phyloP scores from a whole-genome alignment of 2,329 filamentous ascomycete species.

The Colletotrichum viniferum region DNA sequence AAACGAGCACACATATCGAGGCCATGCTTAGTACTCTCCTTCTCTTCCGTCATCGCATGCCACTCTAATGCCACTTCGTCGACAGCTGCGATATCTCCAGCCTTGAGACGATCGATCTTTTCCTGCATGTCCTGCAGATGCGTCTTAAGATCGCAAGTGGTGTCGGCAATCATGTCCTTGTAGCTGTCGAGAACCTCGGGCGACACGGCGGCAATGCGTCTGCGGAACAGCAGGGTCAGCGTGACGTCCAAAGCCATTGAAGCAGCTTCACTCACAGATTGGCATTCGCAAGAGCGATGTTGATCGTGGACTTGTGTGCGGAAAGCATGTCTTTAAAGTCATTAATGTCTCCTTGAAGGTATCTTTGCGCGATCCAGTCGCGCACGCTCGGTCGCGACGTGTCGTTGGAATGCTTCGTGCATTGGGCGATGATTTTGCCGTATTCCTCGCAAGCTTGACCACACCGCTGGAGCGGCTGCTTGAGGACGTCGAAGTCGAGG shows the following conservation, averaged over 20 bases:
- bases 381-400: background rate
- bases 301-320: slow-evolving; percentile 30
- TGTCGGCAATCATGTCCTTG: slow-evolving; percentile 22
- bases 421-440: slow-evolving; percentile 3
- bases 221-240: background rate
- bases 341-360: slow-evolving; percentile 20
- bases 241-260: background rate
- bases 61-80: slow-evolving; percentile 5
- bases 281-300: slow-evolving; percentile 28
- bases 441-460: slow-evolving; percentile 17
- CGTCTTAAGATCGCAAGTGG: slow-evolving; percentile 6
- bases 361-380: background rate
- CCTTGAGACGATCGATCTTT: background rate
- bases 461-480: background rate
- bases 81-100: background rate
- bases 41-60: slow-evolving; percentile 16
- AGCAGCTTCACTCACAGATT: slow-evolving; percentile 23
- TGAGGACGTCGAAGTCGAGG: background rate
- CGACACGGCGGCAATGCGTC: slow-evolving; percentile 4
- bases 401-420: background rate
- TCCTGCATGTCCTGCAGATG: slow-evolving; percentile 7
- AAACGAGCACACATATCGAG: slow-evolving; percentile 26
- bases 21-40: slow-evolving; percentile 26
- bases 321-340: slow-evolving; percentile 25
- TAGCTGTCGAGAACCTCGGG: slow-evolving; percentile 23